phyloP scores from a whole-genome alignment of 192 early-diverging fungal species.

The Mortierella claussenii region DNA sequence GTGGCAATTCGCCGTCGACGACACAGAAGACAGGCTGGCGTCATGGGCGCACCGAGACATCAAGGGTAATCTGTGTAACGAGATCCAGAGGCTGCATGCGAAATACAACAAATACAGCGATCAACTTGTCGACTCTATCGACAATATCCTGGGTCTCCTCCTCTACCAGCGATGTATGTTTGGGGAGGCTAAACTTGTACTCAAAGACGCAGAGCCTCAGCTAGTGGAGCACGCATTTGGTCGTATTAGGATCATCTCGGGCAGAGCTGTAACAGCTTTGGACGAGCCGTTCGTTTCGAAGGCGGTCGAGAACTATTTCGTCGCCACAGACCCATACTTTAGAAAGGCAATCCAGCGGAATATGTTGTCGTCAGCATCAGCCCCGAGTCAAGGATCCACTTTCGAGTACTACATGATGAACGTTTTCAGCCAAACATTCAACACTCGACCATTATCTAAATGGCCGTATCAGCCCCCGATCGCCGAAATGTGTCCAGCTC shows the following conservation, averaged over 20 bases:
- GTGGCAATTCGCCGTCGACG: neutral
- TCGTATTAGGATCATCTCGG: conserved; percentile 17
- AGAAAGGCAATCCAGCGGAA: neutral
- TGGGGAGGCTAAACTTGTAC: neutral
- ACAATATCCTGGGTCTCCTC: neutral
- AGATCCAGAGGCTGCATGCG: neutral
- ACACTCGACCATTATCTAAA: neutral
- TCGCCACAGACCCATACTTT: conserved; percentile 11
- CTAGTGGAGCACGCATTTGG: conserved; percentile 10
- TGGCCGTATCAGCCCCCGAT: conserved; percentile 15
- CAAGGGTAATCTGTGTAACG: neutral
- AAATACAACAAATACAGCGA: neutral
- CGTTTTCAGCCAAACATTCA: conserved; percentile 10
- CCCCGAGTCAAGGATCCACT: conserved; percentile 2
- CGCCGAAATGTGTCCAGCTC: conserved; percentile 1
- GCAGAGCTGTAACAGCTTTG: conserved; percentile 11
- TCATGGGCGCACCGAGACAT: neutral
- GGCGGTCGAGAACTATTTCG: conserved; percentile 17
- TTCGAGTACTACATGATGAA: neutral
- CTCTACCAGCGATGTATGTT: conserved; percentile 8
- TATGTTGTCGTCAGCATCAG: neutral
- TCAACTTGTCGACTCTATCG: neutral
- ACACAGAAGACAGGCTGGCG: neutral
- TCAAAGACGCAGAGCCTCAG: neutral
- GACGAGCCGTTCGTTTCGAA: conserved; percentile 32